Evolutionary conservation across 352 stramenopile species (phyloP).

Genomic region (Pythium aristosporum): DNA sequence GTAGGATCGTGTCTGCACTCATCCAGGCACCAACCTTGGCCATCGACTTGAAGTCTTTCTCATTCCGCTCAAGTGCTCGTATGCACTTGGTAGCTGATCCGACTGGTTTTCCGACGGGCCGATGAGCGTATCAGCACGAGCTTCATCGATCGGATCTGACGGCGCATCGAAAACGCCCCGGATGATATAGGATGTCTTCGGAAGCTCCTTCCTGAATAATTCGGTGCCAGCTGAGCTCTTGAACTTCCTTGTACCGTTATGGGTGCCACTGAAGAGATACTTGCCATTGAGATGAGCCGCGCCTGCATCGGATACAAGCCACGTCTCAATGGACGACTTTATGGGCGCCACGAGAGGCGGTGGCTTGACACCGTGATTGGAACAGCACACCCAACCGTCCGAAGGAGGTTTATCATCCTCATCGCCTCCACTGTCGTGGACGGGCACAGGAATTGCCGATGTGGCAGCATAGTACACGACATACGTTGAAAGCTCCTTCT

Average conservation of each 20-base stretch:
- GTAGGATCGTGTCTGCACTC: conserved; percentile 45
- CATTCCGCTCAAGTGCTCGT: conserved; percentile 39
- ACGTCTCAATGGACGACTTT: conserved; percentile 64
- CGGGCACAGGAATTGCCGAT: conserved; percentile 18
- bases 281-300: conserved; percentile 55
- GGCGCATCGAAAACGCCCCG: conserved; percentile 30
- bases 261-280: conserved; percentile 57
- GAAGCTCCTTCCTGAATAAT: conserved; percentile 68
- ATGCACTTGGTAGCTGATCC: conserved; percentile 36
- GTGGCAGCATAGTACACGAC: conserved; percentile 64
- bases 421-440: neutral
- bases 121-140: neutral
- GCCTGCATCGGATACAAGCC: conserved; percentile 53
- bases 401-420: conserved; percentile 34
- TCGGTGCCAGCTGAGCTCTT: conserved; percentile 65
- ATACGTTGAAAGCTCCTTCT: conserved; percentile 69
- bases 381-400: conserved; percentile 57
- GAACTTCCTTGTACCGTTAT: conserved; percentile 53
- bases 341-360: conserved; percentile 30
- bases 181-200: conserved; percentile 43
- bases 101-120: neutral
- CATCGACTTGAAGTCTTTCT: conserved; percentile 60
- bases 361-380: conserved; percentile 40
- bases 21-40: conserved; percentile 63
- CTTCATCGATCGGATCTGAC: conserved; percentile 8